phyloP scores from a whole-genome alignment of 495 filamentous ascomycete genomes.

The Cercophora samala region DNA sequence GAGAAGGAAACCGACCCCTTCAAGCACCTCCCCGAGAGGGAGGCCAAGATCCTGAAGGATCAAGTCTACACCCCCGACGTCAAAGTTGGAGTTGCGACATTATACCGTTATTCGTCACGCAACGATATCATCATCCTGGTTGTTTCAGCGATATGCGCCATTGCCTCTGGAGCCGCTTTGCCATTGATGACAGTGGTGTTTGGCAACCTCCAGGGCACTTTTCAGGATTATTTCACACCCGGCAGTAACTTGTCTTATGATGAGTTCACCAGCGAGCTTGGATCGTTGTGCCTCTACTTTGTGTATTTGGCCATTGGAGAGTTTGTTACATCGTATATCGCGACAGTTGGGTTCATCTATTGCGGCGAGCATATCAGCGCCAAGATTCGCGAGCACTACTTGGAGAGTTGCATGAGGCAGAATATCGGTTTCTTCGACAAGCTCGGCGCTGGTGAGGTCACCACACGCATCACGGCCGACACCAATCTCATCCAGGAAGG shows the following conservation, averaged over 20 bases:
- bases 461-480: slow-evolving; percentile 86
- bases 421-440: slow-evolving; percentile 94
- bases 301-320: slow-evolving; percentile 86
- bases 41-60: slow-evolving; percentile 62
- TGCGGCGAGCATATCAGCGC: slow-evolving; percentile 83
- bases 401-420: slow-evolving; percentile 78
- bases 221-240: slow-evolving; percentile 59
- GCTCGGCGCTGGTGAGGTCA: slow-evolving; percentile 87
- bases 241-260: slow-evolving; percentile 39
- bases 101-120: slow-evolving; percentile 77
- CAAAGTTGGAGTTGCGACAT: slow-evolving; percentile 59
- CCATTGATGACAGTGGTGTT: slow-evolving; percentile 89
- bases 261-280: slow-evolving; percentile 59
- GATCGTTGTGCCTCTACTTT: slow-evolving; percentile 75
- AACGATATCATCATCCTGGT: slow-evolving; percentile 71
- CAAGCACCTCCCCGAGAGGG: slow-evolving; percentile 55
- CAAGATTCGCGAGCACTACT: slow-evolving; percentile 81
- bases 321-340: slow-evolving; percentile 75
- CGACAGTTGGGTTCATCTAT: slow-evolving; percentile 89
- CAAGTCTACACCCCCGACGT: slow-evolving; percentile 68
- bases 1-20: slow-evolving; percentile 47
- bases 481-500: slow-evolving; percentile 87
- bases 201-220: slow-evolving; percentile 68
- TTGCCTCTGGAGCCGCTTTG: slow-evolving; percentile 74
- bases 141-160: slow-evolving; percentile 62